Evolutionary conservation across 768 basidiomycete genomes (phyloP), one percentile per base, ranked within the genome.

Genomic region (Hydnum rufescens): DNA sequence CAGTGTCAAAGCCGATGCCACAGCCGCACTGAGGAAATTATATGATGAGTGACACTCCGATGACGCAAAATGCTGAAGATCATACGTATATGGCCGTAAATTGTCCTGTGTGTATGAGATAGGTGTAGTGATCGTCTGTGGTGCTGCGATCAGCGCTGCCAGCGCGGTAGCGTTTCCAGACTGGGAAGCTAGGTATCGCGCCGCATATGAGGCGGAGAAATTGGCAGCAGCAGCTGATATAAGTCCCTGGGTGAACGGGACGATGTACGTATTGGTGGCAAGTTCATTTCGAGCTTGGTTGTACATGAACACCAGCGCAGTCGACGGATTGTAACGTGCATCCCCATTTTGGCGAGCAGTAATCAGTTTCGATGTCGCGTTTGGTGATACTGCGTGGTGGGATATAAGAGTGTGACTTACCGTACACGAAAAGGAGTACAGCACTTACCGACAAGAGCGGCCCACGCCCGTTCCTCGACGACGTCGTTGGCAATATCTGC

Each of bases 261-360:
- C 57, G 51, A 73, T 57, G 55, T 65, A 70, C 52, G 59, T 68
- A 3, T 64, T 65, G 4, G 64, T 58, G 1, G 70, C 70, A 18
- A 64, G 63, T 57, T 72, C 71, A 43, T 69, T 64, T 16, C 71
- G 61, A 6, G 66, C 70, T 57, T 71, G 69, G 34, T 8, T 8
- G 19, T 71, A 73, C 53, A 64, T 68, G n/a, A 68, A 63, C 3
- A 62, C 58, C 42, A 71, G 64, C 4, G 66, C 67, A 3, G 53
- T 54, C 0, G 52, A 52, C 0, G 67, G 66, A 52, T 69, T 61
- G 54, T 70, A 73, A 4, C 61, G 51, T 4, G 62, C 25, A 52
- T 68, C 60, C 5, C 71, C 71, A 51, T 55, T 67, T 31, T 59
- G 57, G 8, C 70, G 60, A 8, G 71, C 70, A 2, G 42, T 48